Base-by-base conservation (phyloP, 305 asterid species). In the Fraxinus paxiana region DNA sequence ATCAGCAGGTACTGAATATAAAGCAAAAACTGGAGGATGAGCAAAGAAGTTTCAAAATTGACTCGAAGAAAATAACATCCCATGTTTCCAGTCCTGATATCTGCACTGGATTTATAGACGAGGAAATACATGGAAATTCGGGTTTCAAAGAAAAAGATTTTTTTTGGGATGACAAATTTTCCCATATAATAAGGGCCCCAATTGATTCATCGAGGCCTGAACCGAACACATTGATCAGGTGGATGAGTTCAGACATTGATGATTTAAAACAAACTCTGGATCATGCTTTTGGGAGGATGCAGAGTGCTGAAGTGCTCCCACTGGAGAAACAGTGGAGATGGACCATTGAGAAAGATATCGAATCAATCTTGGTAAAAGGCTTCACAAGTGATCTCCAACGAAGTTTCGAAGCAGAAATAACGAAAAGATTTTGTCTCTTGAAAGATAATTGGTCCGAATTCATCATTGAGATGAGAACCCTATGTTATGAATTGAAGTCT, bases 311-410 rank as follows among this genome's bases (percentile, higher is more conserved):
- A 86, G 80, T 81, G 34, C 83, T 88, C 79, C 94, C 94, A 2
- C 43, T 88, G 75, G 97, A 93, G 87, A 93, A 88, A 80, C 86
- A 90, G 76, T 93, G 96, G 96, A 88, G 85, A 82, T 85, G 88
- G 82, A 72, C 31, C 1, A 77, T 94, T 2, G 97, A 94, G 89
- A 92, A 83, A 75, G 96, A 90, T 73, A 79, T 84, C 18, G 83
- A 91, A 80, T 81, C 81, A 3, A 38, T 89, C 81, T 37, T 87
- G 80, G 51, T 87, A 54, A 88, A 79, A 81, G 93, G 93, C 6
- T 93, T 91, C 78, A 71, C 87, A 6, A 69, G 70, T 8, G 87
- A 91, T 61, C 84, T 90, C 24, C 83, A 38, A 56, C 71, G 48
- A 26, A 72, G 71, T 74, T 88, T 90, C n/a, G 86, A 83, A 46